Evolutionary conservation across 2,329 filamentous ascomycete species (phyloP).

Genomic region (Colletotrichum abscissum): DNA sequence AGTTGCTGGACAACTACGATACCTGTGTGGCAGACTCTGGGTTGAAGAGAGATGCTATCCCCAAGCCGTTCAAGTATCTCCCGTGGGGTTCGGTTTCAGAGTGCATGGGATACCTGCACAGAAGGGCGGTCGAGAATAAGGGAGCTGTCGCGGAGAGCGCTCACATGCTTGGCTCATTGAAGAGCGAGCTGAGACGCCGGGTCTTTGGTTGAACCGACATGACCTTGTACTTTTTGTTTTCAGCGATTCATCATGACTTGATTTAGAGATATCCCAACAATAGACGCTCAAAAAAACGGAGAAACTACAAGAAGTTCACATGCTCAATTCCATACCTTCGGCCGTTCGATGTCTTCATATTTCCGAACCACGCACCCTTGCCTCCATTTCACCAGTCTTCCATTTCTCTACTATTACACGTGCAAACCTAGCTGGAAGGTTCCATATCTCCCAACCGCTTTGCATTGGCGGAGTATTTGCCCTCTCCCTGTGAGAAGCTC

Average conservation of each 20-base stretch:
- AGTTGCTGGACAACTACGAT: constrained; percentile 53
- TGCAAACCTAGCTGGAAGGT: no score
- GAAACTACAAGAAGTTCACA: neutral
- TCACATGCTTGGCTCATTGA: constrained; percentile 43
- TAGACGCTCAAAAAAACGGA: constrained; percentile 6
- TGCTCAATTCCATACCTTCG: no score
- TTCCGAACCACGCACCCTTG: no score
- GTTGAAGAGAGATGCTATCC: constrained; percentile 26
- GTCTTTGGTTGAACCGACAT: constrained; percentile 36
- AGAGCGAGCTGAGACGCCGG: constrained; percentile 42
- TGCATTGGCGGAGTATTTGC: neutral
- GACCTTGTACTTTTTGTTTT: neutral
- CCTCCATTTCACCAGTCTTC: no score
- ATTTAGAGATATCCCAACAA: constrained; percentile 22
- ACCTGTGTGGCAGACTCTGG: constrained; percentile 18
- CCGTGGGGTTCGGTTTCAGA: constrained; percentile 38
- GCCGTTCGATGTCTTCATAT: no score
- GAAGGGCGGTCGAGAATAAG: constrained; percentile 39
- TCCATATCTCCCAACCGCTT: neutral
- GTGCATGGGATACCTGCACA: constrained; percentile 39
- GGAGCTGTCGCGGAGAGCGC: constrained; percentile 36
- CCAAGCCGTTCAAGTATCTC: constrained; percentile 38
- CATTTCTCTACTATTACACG: neutral
- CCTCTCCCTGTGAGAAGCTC: neutral
- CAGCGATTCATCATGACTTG: neutral